phyloP scores from a whole-genome alignment of 176 grass and related monocot species.

The Phoenix dactylifera region DNA sequence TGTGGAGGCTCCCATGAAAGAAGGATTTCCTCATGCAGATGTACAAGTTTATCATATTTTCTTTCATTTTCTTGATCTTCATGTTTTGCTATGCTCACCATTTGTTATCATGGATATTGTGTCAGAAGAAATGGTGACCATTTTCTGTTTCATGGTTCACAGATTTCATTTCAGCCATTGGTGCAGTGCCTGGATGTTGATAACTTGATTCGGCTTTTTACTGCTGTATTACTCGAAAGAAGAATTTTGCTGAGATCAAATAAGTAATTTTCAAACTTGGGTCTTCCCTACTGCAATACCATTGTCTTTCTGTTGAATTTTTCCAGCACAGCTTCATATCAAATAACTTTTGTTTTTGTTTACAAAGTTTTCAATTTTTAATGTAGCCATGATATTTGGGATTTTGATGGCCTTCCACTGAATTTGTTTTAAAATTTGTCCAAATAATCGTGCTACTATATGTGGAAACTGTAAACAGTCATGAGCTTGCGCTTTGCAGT shows the following conservation, averaged over 20 bases:
- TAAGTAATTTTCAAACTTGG: slow-evolving; percentile 45
- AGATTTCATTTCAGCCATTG: slow-evolving; percentile 98
- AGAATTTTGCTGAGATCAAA: slow-evolving; percentile 98
- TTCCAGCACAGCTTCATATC: no score
- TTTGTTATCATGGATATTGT: slow-evolving; percentile 27
- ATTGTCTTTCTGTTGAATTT: not conserved
- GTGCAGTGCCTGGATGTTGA: slow-evolving; percentile 96
- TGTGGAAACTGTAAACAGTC: no score
- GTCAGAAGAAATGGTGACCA: not conserved
- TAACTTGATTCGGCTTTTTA: slow-evolving; percentile 95
- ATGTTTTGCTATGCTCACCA: slow-evolving; percentile 8
- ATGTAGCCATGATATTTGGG: no score
- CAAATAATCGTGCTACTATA: no score
- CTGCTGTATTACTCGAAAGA: slow-evolving; percentile 96
- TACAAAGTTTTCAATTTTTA: no score
- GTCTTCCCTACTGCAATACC: slow-evolving; percentile 15
- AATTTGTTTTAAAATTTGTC: no score
- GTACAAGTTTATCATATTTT: slow-evolving; percentile 28
- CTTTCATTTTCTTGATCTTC: slow-evolving; percentile 9
- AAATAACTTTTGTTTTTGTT: no score
- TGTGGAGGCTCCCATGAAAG: slow-evolving; percentile 70
- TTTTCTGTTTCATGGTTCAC: slow-evolving; percentile 13
- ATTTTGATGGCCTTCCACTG: no score
- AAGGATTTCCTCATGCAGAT: slow-evolving; percentile 92
- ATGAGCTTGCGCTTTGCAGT: no score